Conservation (phyloP, 2,329 filamentous ascomycete genomes). For the Tolypocladium pustulatum region DNA sequence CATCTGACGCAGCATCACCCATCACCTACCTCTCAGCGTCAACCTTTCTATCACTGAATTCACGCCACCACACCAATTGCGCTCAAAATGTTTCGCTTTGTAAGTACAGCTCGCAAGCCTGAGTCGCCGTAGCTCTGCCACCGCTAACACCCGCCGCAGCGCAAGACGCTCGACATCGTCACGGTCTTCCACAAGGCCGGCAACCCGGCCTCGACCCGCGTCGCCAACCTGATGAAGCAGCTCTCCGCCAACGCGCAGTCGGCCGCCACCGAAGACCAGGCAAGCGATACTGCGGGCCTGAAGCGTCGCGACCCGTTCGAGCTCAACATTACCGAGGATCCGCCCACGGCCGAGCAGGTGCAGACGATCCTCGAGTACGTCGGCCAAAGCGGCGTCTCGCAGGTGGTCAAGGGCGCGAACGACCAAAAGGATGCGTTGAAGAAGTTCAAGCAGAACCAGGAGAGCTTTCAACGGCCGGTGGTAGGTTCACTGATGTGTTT, state of each 20-base stretch:
- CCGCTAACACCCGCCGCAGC: conserved; percentile 32
- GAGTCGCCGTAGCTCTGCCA: background rate
- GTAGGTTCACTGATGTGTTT: conserved; percentile 38
- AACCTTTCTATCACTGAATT: background rate
- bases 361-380: conserved; percentile 77
- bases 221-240: conserved; percentile 70
- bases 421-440: conserved; percentile 69
- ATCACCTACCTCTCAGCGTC: background rate
- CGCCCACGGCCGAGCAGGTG: conserved; percentile 74
- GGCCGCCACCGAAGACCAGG: conserved; percentile 63
- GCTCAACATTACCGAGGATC: conserved; percentile 69
- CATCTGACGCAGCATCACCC: background rate
- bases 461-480: conserved; percentile 65
- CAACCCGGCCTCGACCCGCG: conserved; percentile 60
- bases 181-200: conserved; percentile 90
- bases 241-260: conserved; percentile 58
- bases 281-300: conserved; percentile 54
- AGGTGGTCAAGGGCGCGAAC: conserved; percentile 62
- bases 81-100: conserved; percentile 13
- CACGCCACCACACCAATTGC: background rate
- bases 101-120: conserved; percentile 2
- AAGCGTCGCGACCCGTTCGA: conserved; percentile 64
- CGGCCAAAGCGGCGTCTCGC: conserved; percentile 47
- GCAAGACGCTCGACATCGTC: conserved; percentile 78
- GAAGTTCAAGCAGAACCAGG: conserved; percentile 60